A percentile compares a stretch with the other conserved stretches of the same genome.
Conservation (phyloP, 345 rosid genomes). For the Euphorbia tirucalli region DNA sequence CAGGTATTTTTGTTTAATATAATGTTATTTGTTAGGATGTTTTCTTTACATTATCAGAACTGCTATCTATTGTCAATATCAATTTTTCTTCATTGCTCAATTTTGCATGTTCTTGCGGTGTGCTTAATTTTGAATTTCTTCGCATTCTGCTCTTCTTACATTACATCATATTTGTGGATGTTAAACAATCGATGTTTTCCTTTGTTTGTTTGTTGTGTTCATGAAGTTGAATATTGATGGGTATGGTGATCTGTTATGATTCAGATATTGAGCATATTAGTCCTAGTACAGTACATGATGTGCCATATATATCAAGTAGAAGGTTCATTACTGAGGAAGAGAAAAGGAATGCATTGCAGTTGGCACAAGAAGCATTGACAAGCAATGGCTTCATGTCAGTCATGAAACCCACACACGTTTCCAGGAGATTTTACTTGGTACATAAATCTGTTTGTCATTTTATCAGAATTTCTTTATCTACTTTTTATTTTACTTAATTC, state of each 20-base stretch:
- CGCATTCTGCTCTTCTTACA: neutral
- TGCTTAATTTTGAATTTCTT: neutral
- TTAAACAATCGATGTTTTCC: neutral
- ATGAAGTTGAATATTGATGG: neutral
- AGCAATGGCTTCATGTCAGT: conserved; percentile 41
- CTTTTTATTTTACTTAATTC: neutral
- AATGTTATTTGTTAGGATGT: too few species aligned
- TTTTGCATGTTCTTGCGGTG: neutral
- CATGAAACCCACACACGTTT: conserved; percentile 53
- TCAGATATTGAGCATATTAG: conserved; percentile 6
- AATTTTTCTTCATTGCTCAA: neutral
- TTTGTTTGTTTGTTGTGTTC: neutral
- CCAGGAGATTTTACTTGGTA: conserved; percentile 49
- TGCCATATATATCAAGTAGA: conserved; percentile 28
- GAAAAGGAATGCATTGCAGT: conserved; percentile 26
- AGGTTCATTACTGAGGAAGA: conserved; percentile 37
- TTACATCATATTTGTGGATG: too few species aligned
- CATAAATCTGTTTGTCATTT: neutral
- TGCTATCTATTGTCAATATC: neutral
- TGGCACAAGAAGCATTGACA: conserved; percentile 34
- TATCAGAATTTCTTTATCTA: neutral
- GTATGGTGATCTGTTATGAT: neutral
- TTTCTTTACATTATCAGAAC: neutral
- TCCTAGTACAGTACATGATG: neutral
- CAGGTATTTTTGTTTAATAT: conserved; percentile 25